Evolutionary conservation across 2,329 filamentous ascomycete genomes (phyloP), one percentile per base, ranked within the genome.

Genomic region (Ambrosiella cleistominuta): DNA sequence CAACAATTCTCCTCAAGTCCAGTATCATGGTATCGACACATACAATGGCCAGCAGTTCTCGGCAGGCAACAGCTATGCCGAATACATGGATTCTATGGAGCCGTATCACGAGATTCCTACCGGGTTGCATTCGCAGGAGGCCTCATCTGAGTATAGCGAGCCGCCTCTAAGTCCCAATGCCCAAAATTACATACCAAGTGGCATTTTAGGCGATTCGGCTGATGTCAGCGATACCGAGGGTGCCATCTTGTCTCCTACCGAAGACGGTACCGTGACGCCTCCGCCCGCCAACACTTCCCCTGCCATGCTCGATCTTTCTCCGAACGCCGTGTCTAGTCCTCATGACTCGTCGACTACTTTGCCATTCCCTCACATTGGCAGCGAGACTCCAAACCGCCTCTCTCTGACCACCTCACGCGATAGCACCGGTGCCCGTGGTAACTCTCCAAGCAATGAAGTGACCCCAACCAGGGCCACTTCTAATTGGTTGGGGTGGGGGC

Each of bases 151-250:
- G n/a, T 47, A 47, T 17, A 36, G 86, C 47, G 47, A 36, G 7
- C 47, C 84, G 1, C 85, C 85, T 0, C 78, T 91, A 67, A 90
- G 85, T 64, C 87, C 87, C 1, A 85, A 85, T 3, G 87, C 86
- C 1, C 82, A 85, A 36, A 78, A 83, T 13, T 73, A 91, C 2
- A 71, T 94, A 13, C 87, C 87, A 0, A 85, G 86, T 5, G 74
- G 72, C n/a, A 77, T 78, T 61, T 72, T 79, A 61, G 81, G 84
- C 56, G 83, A 86, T 49, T 44, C 17, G 7, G 44, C 36, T 27
- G 59, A 60, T 17, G 1, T 57, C 5, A 60, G 44, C 63, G 82
- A 83, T 53, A 75, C 82, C 44, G 81, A 83, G 13, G 71, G 74
- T n/a, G 73, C 63, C 15, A 72, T 73, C 42, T 63, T 62, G 44